Base-by-base conservation (phyloP, 306 rosid species). In the Cajanus cajan region DNA sequence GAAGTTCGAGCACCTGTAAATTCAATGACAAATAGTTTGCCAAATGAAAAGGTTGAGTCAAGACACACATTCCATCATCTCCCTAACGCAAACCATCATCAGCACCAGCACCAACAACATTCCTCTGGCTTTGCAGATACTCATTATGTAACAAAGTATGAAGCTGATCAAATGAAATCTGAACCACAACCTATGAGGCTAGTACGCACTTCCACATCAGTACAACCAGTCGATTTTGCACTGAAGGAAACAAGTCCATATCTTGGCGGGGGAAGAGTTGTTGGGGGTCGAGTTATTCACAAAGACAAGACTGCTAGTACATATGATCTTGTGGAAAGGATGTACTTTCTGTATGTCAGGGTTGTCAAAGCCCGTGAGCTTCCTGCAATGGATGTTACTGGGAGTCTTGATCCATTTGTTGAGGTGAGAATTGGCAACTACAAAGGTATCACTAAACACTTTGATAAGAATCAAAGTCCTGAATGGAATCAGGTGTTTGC, bases 181-280 rank as follows among this genome's bases (percentile, higher is more conserved):
- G 90, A 81, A 52, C 75, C 84, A 3, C 91, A 41, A 50, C 92
- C 90, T 25, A 36, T 80, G 61, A 91, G 83, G 82, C 76, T 93
- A 37, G 93, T 90, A 15, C 94, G 79, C 3, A 82, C 95, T 11
- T 89, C 82, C 4, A 43, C 89, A 44, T 86, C 95, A 0, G 70
- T 83, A 4, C 98, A 93, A 58, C 95, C 95, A 2, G 92, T 86
- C 25, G 98, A 94, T 62, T 94, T 73, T 72, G 90, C 96, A 5
- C 88, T 94, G 1, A 94, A 92, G 78, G 97, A 92, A 91, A 94
- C 98, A 11, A 94, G 97, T 68, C 98, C 98, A 12, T 91, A 81
- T 71, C 96, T 94, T 1, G 98, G 98, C 0, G 97, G 97, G 14
- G 98, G 97, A 45, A 86, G 93, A 79, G 97, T 94, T 47, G 92